Evolutionary conservation across 1,139 yeast genomes (phyloP).

Genomic region (Hyphopichia burtonii): DNA sequence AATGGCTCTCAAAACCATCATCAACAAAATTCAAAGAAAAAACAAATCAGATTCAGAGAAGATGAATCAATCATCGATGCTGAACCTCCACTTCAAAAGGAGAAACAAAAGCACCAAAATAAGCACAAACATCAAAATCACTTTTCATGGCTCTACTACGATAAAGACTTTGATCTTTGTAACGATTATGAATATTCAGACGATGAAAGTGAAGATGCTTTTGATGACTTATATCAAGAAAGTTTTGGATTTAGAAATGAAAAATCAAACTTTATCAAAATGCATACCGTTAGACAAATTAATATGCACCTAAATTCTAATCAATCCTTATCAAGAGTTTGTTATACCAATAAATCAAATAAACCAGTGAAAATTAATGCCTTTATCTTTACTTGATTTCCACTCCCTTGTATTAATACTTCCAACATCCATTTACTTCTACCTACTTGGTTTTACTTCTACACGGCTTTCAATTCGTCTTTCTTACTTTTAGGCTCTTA

Average conservation of each 20-base stretch:
- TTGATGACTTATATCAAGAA: slow-evolving; percentile 2
- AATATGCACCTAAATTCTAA: slow-evolving; percentile 13
- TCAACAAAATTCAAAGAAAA: background rate
- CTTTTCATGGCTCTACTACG: slow-evolving; percentile 40
- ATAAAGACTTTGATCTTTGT: slow-evolving; percentile 30
- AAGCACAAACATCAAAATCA: slow-evolving; percentile 6
- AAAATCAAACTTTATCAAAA: slow-evolving; percentile 5
- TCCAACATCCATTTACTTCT: background rate
- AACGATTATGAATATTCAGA: slow-evolving; percentile 26
- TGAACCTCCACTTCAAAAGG: slow-evolving; percentile 1
- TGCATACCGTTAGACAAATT: slow-evolving; percentile 25
- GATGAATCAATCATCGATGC: slow-evolving; percentile 17
- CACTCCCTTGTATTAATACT: background rate
- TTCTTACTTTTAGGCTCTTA: background rate
- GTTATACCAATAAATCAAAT: slow-evolving; percentile 26
- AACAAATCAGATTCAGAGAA: slow-evolving; percentile 14
- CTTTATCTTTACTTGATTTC: slow-evolving; percentile 16
- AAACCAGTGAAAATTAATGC: slow-evolving; percentile 30
- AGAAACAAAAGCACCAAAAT: background rate
- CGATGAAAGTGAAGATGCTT: slow-evolving; percentile 14
- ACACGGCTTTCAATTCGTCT: background rate
- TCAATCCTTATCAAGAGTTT: slow-evolving; percentile 19
- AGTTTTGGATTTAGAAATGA: background rate
- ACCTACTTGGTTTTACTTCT: background rate
- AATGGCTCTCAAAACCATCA: background rate